phyloP scores from a whole-genome alignment of 768 basidiomycete species.

The Rhizopogon vinicolor region DNA sequence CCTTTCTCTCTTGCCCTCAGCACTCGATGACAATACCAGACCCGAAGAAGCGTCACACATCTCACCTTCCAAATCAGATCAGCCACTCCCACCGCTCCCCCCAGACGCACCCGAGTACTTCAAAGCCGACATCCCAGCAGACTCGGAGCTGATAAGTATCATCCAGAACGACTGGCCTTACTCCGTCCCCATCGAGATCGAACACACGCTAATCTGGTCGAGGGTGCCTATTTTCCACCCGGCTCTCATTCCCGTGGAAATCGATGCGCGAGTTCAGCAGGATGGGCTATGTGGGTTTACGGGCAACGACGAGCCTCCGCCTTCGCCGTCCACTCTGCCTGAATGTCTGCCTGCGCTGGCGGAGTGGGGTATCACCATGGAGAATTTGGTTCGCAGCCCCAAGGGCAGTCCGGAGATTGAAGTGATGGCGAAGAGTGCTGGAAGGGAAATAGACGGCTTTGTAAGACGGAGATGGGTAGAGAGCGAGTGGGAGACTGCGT shows the following conservation, averaged over 20 bases:
- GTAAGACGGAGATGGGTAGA: constrained; percentile 66
- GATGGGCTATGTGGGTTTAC: constrained; percentile 86
- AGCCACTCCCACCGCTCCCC: constrained; percentile 26
- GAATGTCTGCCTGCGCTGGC: constrained; percentile 56
- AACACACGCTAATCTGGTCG: constrained; percentile 78
- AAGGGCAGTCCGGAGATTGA: constrained; percentile 52
- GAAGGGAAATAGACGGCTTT: constrained; percentile 57
- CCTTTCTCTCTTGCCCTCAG: constrained; percentile 54
- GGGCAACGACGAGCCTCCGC: constrained; percentile 48
- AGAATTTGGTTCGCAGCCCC: constrained; percentile 50
- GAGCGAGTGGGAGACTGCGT: constrained; percentile 81
- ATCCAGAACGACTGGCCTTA: constrained; percentile 89
- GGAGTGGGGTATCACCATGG: constrained; percentile 68
- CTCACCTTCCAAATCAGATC: not conserved
- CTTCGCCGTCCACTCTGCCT: constrained; percentile 55
- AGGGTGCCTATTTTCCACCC: constrained; percentile 66
- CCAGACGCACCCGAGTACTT: constrained; percentile 53
- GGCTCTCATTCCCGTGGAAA: constrained; percentile 43
- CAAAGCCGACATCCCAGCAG: constrained; percentile 49
- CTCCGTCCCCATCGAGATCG: constrained; percentile 73
- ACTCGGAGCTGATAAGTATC: constrained; percentile 54
- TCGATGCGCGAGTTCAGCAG: constrained; percentile 57
- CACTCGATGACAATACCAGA: constrained; percentile 32
- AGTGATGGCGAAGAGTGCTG: constrained; percentile 42
- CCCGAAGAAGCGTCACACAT: not conserved